Evolutionary conservation across 208 protist species (phyloP).

Genomic region (Crithidia bombi): DNA sequence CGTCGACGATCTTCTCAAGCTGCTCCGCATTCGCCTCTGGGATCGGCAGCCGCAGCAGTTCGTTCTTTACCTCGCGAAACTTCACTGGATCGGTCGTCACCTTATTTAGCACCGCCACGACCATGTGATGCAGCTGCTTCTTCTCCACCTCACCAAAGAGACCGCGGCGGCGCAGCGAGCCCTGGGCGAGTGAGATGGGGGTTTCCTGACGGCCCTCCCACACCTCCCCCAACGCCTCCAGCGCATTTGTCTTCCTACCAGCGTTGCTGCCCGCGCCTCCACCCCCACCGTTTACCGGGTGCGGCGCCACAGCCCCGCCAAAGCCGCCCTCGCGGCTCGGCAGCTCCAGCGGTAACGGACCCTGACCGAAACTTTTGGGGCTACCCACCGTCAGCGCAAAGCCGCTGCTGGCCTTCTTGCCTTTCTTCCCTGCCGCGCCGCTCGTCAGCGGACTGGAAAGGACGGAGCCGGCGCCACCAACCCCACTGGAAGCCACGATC

Average conservation of each 20-base stretch:
- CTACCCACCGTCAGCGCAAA: not conserved
- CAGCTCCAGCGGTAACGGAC: conserved; percentile 6
- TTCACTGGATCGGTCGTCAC: conserved; percentile 78
- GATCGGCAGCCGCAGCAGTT: conserved; percentile 82
- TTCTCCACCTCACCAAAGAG: conserved; percentile 75
- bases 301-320: conserved; percentile 13
- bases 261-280: not conserved
- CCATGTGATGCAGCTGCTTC: conserved; percentile 81
- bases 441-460: not conserved
- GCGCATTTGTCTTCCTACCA: conserved; percentile 27
- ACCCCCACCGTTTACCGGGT: not conserved
- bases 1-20: conserved; percentile 70
- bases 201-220: conserved; percentile 75
- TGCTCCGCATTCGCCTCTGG: conserved; percentile 74
- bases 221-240: conserved; percentile 57
- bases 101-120: conserved; percentile 85
- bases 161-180: conserved; percentile 52
- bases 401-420: conserved; percentile 13
- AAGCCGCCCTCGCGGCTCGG: conserved; percentile 2
- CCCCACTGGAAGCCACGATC: no score
- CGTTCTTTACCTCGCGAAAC: conserved; percentile 86
- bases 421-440: conserved; percentile 3
- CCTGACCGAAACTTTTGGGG: conserved; percentile 9
- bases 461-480: not conserved
- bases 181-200: conserved; percentile 60